Evolutionary conservation across 805 yeast species (phyloP).

Genomic region (Grigorovia yakushimaensis): DNA sequence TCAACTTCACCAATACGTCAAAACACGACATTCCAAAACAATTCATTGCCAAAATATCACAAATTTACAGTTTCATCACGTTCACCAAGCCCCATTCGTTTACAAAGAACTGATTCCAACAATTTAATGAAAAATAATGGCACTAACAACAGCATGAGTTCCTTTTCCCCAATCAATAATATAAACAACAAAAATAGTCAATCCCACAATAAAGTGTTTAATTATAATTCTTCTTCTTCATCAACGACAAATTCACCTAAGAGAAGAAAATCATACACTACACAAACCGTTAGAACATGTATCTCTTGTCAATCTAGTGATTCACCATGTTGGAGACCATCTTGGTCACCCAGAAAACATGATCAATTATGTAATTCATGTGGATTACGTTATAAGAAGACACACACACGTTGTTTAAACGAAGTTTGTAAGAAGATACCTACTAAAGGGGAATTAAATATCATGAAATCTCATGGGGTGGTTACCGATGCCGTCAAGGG

Average conservation of each 20-base stretch:
- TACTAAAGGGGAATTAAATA: constrained; percentile 89
- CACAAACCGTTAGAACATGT: constrained; percentile 44
- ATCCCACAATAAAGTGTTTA: too few relatives aligned
- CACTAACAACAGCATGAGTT: too few relatives aligned
- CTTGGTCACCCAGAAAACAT: constrained; percentile 71
- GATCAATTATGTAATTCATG: constrained; percentile 98
- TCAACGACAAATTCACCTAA: constrained; percentile 1
- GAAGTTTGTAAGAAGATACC: constrained; percentile 76
- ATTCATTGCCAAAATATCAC: constrained; percentile 3
- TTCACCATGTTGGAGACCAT: constrained; percentile 98
- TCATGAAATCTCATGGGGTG: constrained; percentile 68
- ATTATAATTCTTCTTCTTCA: constrained; percentile 1
- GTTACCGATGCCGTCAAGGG: constrained; percentile 15
- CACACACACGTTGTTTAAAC: constrained; percentile 82
- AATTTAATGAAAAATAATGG: not conserved
- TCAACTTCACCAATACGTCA: constrained; percentile 3
- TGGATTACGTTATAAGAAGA: constrained; percentile 88
- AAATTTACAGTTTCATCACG: not conserved
- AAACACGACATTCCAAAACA: not conserved
- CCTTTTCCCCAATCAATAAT: too few relatives aligned
- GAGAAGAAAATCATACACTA: constrained; percentile 2
- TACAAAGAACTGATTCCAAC: not conserved
- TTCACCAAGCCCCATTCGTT: constrained; percentile 1
- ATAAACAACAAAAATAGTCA: too few relatives aligned
- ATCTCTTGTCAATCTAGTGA: constrained; percentile 85